Conservation (phyloP, 768 basidiomycete species). For the Lactarius indigo region DNA sequence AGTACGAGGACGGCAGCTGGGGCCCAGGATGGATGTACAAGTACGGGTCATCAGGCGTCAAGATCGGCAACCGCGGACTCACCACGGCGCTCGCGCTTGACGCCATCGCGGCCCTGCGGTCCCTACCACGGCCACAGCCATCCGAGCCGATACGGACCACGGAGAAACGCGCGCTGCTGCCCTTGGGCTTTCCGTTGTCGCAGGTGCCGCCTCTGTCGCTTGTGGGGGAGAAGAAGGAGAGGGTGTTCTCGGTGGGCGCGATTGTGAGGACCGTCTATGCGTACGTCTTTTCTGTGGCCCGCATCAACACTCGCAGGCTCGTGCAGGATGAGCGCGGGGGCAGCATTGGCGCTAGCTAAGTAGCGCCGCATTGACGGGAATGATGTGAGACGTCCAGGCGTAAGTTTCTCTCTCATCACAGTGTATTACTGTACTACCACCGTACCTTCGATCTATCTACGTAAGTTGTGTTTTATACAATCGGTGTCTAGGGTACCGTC, state of each 20-base stretch:
- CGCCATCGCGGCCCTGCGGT: conserved; percentile 39
- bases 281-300: conserved; percentile 4
- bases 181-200: neutral
- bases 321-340: neutral
- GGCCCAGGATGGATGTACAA: conserved; percentile 54
- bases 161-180: neutral
- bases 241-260: neutral
- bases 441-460: too few species aligned
- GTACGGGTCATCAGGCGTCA: conserved; percentile 45
- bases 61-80: conserved; percentile 52
- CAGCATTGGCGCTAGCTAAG: neutral
- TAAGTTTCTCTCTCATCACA: too few species aligned
- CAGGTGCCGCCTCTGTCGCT: neutral
- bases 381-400: too few species aligned
- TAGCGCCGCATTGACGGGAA: too few species aligned
- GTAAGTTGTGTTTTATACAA: neutral
- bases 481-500: neutral
- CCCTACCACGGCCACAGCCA: neutral
- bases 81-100: conserved; percentile 53
- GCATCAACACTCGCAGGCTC: neutral
- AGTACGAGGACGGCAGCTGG: conserved; percentile 56
- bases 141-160: too few species aligned
- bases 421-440: too few species aligned
- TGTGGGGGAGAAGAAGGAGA: neutral
- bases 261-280: conserved; percentile 5